Evolutionary conservation across 2,329 filamentous ascomycete genomes (phyloP).

Genomic region (Pleoardoris graminearum): DNA sequence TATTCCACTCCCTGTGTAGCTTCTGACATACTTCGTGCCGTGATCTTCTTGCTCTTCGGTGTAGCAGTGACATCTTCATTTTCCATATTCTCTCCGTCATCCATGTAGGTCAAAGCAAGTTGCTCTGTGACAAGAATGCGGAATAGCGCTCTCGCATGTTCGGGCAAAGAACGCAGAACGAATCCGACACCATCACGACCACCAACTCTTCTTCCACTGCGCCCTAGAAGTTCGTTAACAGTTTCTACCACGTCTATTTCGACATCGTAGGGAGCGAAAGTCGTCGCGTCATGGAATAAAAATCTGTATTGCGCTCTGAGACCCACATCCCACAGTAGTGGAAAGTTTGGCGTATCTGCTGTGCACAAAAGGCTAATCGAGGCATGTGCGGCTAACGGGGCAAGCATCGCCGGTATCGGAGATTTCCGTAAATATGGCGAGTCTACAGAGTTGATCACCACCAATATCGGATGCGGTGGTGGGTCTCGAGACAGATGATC

Average conservation of each 20-base stretch:
- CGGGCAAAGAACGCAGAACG: slow-evolving; percentile 85
- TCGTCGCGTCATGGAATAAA: slow-evolving; percentile 91
- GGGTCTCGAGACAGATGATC: slow-evolving; percentile 57
- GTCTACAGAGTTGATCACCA: slow-evolving; percentile 88
- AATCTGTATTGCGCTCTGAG: slow-evolving; percentile 84
- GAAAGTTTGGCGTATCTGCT: slow-evolving; percentile 84
- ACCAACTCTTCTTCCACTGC: slow-evolving; percentile 76
- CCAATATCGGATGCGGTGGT: slow-evolving; percentile 56
- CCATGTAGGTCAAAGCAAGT: slow-evolving; percentile 66
- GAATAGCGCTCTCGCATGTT: slow-evolving; percentile 89
- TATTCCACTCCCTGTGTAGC: slow-evolving; percentile 76
- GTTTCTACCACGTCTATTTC: slow-evolving; percentile 88
- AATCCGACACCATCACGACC: slow-evolving; percentile 91
- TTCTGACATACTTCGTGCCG: slow-evolving; percentile 30
- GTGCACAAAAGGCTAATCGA: slow-evolving; percentile 75
- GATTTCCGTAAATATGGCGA: slow-evolving; percentile 73
- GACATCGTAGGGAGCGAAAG: slow-evolving; percentile 72
- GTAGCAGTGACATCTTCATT: slow-evolving; percentile 24
- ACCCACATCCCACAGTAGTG: slow-evolving; percentile 85
- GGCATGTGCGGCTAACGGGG: slow-evolving; percentile 74
- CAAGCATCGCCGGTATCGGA: slow-evolving; percentile 70
- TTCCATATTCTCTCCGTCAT: slow-evolving; percentile 27
- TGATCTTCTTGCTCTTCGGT: slow-evolving; percentile 29
- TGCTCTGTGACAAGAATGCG: slow-evolving; percentile 83
- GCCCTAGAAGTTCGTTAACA: slow-evolving; percentile 83